A percentile compares a stretch with the other conserved stretches of the same genome.
Evolutionary conservation across 164 flowering plant species (phyloP).

Genomic region (Annona squamosa): DNA sequence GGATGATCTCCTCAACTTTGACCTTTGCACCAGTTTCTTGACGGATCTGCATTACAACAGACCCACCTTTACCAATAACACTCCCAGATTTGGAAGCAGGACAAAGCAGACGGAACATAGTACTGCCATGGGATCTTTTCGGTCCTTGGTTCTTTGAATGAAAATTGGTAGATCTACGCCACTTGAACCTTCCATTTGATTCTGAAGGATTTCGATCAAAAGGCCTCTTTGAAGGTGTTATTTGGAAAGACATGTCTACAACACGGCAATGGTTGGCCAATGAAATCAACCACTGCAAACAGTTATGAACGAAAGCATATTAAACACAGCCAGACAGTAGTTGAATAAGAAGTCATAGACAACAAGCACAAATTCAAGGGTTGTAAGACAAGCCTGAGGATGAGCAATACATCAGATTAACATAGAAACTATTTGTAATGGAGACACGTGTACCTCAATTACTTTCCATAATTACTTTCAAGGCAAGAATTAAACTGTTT

Average conservation of each 20-base stretch:
- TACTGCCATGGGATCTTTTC: conserved; percentile 24
- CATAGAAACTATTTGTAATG: too few species aligned
- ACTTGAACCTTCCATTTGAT: conserved; percentile 54
- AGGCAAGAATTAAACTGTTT: too few species aligned
- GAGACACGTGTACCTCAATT: too few species aligned
- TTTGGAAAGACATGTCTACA: conserved; percentile 44
- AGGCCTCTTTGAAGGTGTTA: conserved; percentile 71
- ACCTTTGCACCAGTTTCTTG: conserved; percentile 71
- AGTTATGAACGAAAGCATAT: neutral
- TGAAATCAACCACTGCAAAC: neutral
- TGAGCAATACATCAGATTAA: too few species aligned
- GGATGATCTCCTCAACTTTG: conserved; percentile 60
- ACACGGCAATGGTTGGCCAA: conserved; percentile 1
- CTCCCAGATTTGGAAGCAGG: conserved; percentile 53
- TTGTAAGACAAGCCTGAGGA: neutral
- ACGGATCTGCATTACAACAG: conserved; percentile 44
- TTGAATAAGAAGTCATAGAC: neutral
- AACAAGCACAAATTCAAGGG: neutral
- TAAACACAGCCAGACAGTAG: neutral
- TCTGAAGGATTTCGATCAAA: conserved; percentile 35
- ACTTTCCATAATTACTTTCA: too few species aligned
- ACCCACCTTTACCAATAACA: conserved; percentile 66
- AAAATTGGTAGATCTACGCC: conserved; percentile 33
- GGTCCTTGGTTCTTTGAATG: conserved; percentile 22
- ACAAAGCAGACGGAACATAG: conserved; percentile 59